Evolutionary conservation across 352 stramenopile genomes (phyloP).

Genomic region (Phytophthora pistaciae): DNA sequence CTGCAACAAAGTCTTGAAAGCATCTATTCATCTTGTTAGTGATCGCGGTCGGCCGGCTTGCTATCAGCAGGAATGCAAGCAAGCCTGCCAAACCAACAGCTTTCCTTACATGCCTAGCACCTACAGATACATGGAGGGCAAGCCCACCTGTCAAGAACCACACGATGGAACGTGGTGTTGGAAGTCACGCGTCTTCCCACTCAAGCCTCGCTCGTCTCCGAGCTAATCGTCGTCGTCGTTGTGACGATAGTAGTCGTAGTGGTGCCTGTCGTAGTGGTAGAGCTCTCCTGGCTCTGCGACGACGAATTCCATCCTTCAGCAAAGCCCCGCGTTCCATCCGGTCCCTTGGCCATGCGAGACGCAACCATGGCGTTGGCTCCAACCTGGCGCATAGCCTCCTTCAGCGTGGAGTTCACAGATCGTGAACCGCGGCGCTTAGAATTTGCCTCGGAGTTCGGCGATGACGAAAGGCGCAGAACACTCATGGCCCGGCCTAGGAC

Average conservation of each 20-base stretch:
- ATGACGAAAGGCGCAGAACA: constrained; percentile 53
- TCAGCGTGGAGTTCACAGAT: constrained; percentile 72
- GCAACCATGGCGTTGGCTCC: constrained; percentile 65
- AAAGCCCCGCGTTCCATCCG: constrained; percentile 81
- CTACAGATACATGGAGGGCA: constrained; percentile 26
- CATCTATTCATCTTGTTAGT: constrained; percentile 17
- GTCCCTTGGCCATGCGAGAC: constrained; percentile 79
- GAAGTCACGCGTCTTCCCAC: not conserved
- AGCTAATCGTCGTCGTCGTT: constrained; percentile 21
- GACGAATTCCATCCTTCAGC: constrained; percentile 52
- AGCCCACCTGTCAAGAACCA: not conserved
- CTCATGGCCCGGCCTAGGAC: constrained; percentile 55
- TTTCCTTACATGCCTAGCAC: constrained; percentile 31
- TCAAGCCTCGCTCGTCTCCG: constrained; percentile 22
- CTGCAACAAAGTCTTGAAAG: not conserved
- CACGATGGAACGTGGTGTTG: constrained; percentile 1
- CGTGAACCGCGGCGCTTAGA: constrained; percentile 51
- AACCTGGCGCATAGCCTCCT: constrained; percentile 72
- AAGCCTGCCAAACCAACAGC: constrained; percentile 13
- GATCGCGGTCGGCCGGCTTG: constrained; percentile 3
- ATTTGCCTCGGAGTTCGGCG: constrained; percentile 18
- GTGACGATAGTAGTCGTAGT: constrained; percentile 1
- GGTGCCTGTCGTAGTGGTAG: not conserved
- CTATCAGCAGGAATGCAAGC: constrained; percentile 16
- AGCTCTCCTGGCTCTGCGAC: not conserved